Evolutionary conservation across 805 yeast species (phyloP), one percentile per base, ranked within the genome.

Genomic region (Kuraishia hungarica): DNA sequence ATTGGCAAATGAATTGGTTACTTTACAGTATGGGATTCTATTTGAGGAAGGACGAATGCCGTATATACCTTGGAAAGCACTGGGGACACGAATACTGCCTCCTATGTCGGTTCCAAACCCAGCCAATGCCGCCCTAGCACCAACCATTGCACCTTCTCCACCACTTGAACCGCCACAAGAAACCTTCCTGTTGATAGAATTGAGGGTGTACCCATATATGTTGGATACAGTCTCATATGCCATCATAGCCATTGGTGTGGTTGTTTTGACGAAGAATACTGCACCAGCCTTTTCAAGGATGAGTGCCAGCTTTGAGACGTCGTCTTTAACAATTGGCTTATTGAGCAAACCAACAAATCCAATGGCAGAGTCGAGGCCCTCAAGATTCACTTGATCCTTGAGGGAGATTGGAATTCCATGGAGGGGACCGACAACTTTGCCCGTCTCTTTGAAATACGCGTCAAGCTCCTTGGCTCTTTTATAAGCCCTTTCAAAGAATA

Each of bases 41-140:
- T 64, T 64, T 52, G 58, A 54, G 20, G 84, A 73, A 2, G 86
- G 86, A 56, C 83, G 77, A 53, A 83, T 60, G 2, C 84, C 86
- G 62, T 71, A 79, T 21, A 79, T 62, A n/a, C 85, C 84, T 55
- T 79, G 74, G 61, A 75, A 79, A 0, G 83, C 81, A 17, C 84
- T 78, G 1, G 89, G 88, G 19, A 75, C 74, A 54, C 89, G 71
- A 51, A 84, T 77, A 17, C 82, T 75, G 0, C 87, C 87, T 52
- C 87, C 87, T 56, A 83, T 80, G 61, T 83, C 87, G 17, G 84
- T 78, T 17, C 88, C 87, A 53, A 82, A 70, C 2, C 87, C 90
- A 43, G 82, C 59, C 2, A 78, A 75, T 13, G 86, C 77, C 8
- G 83, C 87, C 51, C 77, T 76, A 64, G 79, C 73, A 1, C 78